Conservation (phyloP, 345 rosid genomes). For the Syzygium aqueum region DNA sequence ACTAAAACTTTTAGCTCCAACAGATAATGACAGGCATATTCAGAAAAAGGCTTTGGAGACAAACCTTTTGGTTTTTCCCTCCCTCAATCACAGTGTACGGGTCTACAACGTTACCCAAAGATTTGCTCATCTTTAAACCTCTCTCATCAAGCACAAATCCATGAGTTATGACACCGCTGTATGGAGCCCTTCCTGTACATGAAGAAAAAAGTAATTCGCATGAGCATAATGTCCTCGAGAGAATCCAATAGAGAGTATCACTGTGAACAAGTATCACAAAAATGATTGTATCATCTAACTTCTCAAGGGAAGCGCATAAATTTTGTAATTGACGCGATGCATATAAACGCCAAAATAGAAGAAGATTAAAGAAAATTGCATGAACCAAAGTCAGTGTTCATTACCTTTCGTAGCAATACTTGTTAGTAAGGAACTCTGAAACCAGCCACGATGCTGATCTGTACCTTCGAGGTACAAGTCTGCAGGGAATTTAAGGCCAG, state of each 20-base stretch:
- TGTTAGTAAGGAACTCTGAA: constrained; percentile 90
- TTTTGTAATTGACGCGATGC: background rate
- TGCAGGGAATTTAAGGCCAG: constrained; percentile 63
- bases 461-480: constrained; percentile 94
- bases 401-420: constrained; percentile 85
- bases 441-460: constrained; percentile 99
- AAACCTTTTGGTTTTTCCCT: constrained; percentile 71
- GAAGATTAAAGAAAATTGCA: background rate
- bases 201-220: background rate
- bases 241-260: background rate
- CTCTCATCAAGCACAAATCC: constrained; percentile 98
- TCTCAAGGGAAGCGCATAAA: background rate
- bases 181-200: constrained; percentile 73
- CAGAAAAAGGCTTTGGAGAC: background rate
- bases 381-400: background rate
- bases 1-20: constrained; percentile 5
- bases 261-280: background rate
- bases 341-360: background rate
- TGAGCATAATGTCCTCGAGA: background rate
- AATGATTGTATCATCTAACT: background rate
- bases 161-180: constrained; percentile 73
- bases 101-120: constrained; percentile 88
- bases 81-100: constrained; percentile 77
- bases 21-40: background rate
- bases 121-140: constrained; percentile 97